Percentiles rank a stretch among this genome's conserved stretches.
phyloP scores from a whole-genome alignment of 495 filamentous ascomycete genomes.

The Tuber umbilicatum region DNA sequence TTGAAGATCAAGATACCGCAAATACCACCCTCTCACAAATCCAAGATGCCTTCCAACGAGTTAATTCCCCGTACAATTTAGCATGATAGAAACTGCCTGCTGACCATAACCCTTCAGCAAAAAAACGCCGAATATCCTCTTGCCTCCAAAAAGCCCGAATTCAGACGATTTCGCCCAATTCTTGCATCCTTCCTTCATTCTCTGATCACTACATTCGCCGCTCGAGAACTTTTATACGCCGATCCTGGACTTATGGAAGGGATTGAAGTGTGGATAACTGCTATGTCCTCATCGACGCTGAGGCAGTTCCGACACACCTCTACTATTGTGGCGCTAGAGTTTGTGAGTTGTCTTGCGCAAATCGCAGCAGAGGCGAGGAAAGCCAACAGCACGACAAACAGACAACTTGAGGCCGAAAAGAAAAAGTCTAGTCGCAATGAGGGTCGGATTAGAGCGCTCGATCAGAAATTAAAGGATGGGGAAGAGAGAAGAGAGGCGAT shows the following conservation, averaged over 20 bases:
- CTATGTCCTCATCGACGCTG: slow-evolving; percentile 73
- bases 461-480: slow-evolving; percentile 59
- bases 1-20: slow-evolving; percentile 73
- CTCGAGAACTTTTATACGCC: slow-evolving; percentile 66
- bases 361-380: slow-evolving; percentile 59
- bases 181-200: slow-evolving; percentile 71
- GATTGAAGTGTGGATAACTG: slow-evolving; percentile 73
- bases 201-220: slow-evolving; percentile 66
- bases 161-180: slow-evolving; percentile 63
- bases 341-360: slow-evolving; percentile 62
- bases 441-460: slow-evolving; percentile 57
- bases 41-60: slow-evolving; percentile 70
- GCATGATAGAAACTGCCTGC: neutral
- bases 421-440: slow-evolving; percentile 63
- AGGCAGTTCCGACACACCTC: slow-evolving; percentile 91
- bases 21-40: slow-evolving; percentile 59
- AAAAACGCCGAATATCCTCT: slow-evolving; percentile 88
- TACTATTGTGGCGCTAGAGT: slow-evolving; percentile 68
- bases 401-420: slow-evolving; percentile 73
- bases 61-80: slow-evolving; percentile 41
- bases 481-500: slow-evolving; percentile 58
- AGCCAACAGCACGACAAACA: slow-evolving; percentile 62
- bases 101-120: slow-evolving; percentile 46
- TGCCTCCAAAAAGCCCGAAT: slow-evolving; percentile 67
- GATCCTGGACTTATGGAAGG: slow-evolving; percentile 73